phyloP scores from a whole-genome alignment of 176 grass and related monocot species.

The Carex scoparia region DNA sequence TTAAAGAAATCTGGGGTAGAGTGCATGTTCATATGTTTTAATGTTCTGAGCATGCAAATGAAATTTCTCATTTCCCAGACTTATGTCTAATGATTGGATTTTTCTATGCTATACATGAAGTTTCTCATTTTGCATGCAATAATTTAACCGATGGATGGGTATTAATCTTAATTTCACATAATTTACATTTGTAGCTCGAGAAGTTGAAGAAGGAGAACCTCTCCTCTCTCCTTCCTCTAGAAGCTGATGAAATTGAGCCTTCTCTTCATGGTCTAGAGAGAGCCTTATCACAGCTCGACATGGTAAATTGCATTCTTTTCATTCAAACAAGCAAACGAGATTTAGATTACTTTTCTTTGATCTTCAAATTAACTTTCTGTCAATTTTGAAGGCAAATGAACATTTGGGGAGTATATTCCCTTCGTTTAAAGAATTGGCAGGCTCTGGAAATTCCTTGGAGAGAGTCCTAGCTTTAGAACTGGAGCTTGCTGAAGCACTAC shows the following conservation, averaged over 20 bases:
- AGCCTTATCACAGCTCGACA: slow-evolving; percentile 82
- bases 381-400: slow-evolving; percentile 65
- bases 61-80: not conserved
- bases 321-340: slow-evolving; percentile 4
- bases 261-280: slow-evolving; percentile 72
- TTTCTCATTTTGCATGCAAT: not conserved
- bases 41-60: not conserved
- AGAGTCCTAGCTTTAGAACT: slow-evolving; percentile 94
- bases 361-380: not conserved
- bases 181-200: slow-evolving; percentile 62
- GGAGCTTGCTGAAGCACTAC: slow-evolving; percentile 82
- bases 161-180: slow-evolving; percentile 21
- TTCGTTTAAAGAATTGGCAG: slow-evolving; percentile 84
- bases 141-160: slow-evolving; percentile 1
- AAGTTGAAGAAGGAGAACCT: slow-evolving; percentile 70
- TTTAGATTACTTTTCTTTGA: not conserved
- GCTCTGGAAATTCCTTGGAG: slow-evolving; percentile 82
- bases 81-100: not conserved
- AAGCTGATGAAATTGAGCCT: slow-evolving; percentile 49
- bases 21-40: slow-evolving; percentile 3
- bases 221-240: slow-evolving; percentile 63
- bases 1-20: not conserved
- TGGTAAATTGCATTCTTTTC: slow-evolving; percentile 34
- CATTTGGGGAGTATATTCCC: slow-evolving; percentile 73
- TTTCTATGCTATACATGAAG: not conserved